A percentile compares a stretch with the other conserved stretches of the same genome.
Evolutionary conservation across 331 rosid species (phyloP).

Genomic region (Cydonia oblonga): DNA sequence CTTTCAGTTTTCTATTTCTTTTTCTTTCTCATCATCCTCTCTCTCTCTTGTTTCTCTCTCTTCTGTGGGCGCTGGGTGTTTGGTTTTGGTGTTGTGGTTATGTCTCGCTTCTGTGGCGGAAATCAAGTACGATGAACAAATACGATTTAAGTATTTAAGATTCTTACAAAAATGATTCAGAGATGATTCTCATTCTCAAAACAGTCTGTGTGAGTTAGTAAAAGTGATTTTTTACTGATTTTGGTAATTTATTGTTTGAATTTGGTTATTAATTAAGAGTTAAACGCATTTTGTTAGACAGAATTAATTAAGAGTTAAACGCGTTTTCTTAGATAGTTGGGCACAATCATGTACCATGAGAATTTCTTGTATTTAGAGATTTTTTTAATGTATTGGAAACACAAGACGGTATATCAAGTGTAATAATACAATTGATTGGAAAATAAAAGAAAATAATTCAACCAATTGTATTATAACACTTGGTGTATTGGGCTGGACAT

Average conservation of each 20-base stretch:
- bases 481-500: rapidly evolving
- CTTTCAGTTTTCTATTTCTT: too few relatives aligned
- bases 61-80: not conserved
- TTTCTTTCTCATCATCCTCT: not conserved
- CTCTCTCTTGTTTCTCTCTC: not conserved
- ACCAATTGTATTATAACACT: not conserved
- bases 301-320: not conserved
- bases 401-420: not conserved
- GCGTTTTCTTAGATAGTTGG: too few relatives aligned
- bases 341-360: too few relatives aligned
- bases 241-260: not conserved
- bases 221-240: not conserved
- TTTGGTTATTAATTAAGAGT: not conserved
- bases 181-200: too few relatives aligned
- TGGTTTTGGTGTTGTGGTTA: not conserved
- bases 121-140: not conserved
- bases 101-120: not conserved
- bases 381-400: too few relatives aligned
- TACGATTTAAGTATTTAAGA: too few relatives aligned
- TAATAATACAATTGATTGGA: too few relatives aligned
- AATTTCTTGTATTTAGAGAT: too few relatives aligned
- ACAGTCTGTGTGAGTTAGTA: not conserved
- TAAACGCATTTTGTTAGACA: not conserved
- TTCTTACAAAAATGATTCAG: too few relatives aligned
- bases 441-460: too few relatives aligned